Conservation (phyloP, 108 stramenopile species). For the Skeletonema potamos region DNA sequence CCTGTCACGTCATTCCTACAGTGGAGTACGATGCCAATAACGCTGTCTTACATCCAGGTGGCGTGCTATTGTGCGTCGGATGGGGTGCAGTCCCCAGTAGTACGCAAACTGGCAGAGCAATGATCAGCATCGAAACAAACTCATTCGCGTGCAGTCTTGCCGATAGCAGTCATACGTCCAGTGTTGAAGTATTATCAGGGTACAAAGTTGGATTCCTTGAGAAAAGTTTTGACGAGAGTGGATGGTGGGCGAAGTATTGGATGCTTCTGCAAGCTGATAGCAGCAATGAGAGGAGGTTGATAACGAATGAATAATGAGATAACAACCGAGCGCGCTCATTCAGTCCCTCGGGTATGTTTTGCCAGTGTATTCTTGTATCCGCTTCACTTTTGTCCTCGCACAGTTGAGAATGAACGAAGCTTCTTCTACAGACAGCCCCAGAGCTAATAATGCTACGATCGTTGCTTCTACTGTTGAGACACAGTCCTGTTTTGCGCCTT, state of each 20-base stretch:
- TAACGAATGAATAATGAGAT: neutral
- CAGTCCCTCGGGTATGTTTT: slow-evolving; percentile 13
- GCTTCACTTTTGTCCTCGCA: slow-evolving; percentile 24
- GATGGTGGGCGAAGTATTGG: slow-evolving; percentile 91
- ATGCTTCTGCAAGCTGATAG: slow-evolving; percentile 43
- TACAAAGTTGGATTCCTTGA: slow-evolving; percentile 71
- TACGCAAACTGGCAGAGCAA: slow-evolving; percentile 66
- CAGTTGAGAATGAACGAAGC: slow-evolving; percentile 12
- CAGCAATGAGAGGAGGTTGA: neutral
- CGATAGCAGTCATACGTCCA: slow-evolving; percentile 47
- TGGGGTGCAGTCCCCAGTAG: slow-evolving; percentile 75
- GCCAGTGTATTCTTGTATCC: slow-evolving; percentile 29
- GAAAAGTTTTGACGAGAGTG: slow-evolving; percentile 73
- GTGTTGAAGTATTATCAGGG: slow-evolving; percentile 55
- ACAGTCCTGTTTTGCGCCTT: slow-evolving; percentile 13
- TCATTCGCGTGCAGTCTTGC: slow-evolving; percentile 61
- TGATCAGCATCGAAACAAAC: slow-evolving; percentile 80
- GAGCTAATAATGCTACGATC: slow-evolving; percentile 22
- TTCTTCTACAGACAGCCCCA: slow-evolving; percentile 25
- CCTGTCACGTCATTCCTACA: slow-evolving; percentile 68
- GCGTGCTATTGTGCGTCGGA: slow-evolving; percentile 73
- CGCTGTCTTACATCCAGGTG: slow-evolving; percentile 68
- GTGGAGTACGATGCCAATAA: slow-evolving; percentile 65
- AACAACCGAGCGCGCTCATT: neutral
- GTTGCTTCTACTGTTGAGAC: slow-evolving; percentile 40